A percentile compares a stretch with the other conserved stretches of the same genome.
These are phyloP conservation scores for Trichoderma afroharzianum DNA, from an alignment of 2,329 filamentous ascomycete genomes.

Conservation along the genomic window DNA sequence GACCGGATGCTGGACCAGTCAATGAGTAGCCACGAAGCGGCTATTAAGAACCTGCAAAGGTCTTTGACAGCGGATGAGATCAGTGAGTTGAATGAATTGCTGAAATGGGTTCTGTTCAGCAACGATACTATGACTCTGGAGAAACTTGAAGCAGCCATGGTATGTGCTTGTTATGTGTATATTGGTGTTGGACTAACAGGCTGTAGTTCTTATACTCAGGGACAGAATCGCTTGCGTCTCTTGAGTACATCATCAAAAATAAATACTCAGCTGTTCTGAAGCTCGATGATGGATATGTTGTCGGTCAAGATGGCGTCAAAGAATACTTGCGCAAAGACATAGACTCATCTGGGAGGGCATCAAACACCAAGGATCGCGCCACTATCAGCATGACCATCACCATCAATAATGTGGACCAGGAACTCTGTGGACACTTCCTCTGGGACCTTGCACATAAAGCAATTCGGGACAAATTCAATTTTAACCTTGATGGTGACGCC, in stretches of 20 bases:
- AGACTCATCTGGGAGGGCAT: neutral
- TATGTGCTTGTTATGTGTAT: neutral
- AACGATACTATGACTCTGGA: neutral
- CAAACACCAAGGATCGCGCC: neutral
- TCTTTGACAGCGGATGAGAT: neutral
- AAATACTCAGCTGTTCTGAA: neutral
- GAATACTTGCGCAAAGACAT: neutral
- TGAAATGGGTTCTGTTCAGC: neutral
- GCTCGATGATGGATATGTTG: neutral
- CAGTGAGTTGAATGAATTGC: neutral
- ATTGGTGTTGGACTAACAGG: neutral
- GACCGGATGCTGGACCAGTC: slow-evolving; percentile 4
- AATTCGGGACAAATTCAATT: neutral
- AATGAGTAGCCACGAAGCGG: neutral
- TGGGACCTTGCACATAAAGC: neutral
- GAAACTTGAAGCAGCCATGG: neutral
- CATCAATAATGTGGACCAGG: neutral
- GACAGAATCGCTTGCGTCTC: neutral
- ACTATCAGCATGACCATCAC: neutral
- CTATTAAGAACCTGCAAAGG: neutral
- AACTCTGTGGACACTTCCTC: neutral
- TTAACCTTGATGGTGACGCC: neutral
- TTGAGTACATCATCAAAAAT: neutral
- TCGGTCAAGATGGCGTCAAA: neutral
- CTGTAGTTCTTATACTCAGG: neutral